Evolutionary conservation across 345 rosid species (phyloP), one percentile per base, ranked within the genome.

Genomic region (Pistacia vera): DNA sequence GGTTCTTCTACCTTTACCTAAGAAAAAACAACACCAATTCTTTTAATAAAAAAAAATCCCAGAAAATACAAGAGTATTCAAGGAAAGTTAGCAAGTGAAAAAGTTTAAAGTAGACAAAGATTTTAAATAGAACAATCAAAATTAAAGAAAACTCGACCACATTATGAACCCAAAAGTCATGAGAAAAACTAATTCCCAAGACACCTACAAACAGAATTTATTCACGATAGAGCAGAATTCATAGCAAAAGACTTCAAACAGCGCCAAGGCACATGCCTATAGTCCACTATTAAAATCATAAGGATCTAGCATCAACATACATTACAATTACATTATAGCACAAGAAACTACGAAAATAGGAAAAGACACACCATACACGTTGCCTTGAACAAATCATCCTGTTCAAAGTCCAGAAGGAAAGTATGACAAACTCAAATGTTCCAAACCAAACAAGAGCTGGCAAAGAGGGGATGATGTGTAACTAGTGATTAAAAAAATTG

Each of bases 1-100:
- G 86, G 71, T 65, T 85, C 88, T 60, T 87, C 90, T 46, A 76
- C 85, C 84, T 90, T 86, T 58, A 78, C 83, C 88, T 84, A 66
- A 69, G 52, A 36, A 55, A 52, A 61, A 54, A 18, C 25, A 58
- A 20, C n/a, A 52, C 2, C 38, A 46, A 68, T 61, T 74, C 8
- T 4, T 64, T 30, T 44, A 46, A 25, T 25, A 25, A 25, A 25
- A 25, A 48, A 8, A 68, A 54, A 14, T n/a, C 46, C 46, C 46
- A 75, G 13, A 58, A 69, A 73, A 41, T 13, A 70, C 71, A 68
- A 13, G 63, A 58, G 72, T 73, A 74, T 77, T 64, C 17, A 13
- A 65, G 61, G 20, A 58, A 35, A 65, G 20, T n/a, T 38, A 49
- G 9, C 48, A 49, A 4, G 58, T 46, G 38, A 55, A 55, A 63